Conservation (phyloP, 805 yeast species). For the Hanseniaspora meyeri region DNA sequence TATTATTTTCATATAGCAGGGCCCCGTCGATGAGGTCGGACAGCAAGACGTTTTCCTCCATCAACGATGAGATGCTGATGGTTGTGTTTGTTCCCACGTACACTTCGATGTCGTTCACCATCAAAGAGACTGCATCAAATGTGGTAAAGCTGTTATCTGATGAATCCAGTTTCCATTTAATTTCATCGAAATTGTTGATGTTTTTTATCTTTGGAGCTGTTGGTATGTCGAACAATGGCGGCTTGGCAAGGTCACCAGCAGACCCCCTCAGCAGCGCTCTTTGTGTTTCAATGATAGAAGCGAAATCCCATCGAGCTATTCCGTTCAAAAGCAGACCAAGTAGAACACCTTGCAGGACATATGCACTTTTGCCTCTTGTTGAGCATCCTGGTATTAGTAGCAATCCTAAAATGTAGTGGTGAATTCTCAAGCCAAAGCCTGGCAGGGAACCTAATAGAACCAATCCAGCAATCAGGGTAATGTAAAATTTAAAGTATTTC, state of each 20-base stretch:
- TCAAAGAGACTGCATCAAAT: conserved; percentile 40
- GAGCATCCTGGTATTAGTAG: conserved; percentile 73
- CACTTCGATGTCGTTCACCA: conserved; percentile 69
- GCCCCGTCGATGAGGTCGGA: conserved; percentile 26
- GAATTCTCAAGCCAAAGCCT: conserved; percentile 61
- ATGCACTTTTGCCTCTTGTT: conserved; percentile 56
- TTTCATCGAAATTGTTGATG: conserved; percentile 6
- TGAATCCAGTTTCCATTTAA: conserved; percentile 25
- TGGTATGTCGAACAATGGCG: conserved; percentile 35
- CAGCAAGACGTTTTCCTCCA: conserved; percentile 25
- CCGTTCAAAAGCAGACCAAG: conserved; percentile 76
- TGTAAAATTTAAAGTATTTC: conserved; percentile 46
- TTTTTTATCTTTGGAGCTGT: neutral
- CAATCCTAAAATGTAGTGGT: conserved; percentile 71
- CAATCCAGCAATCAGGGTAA: conserved; percentile 33
- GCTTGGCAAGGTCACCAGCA: conserved; percentile 40
- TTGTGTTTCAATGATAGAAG: conserved; percentile 72
- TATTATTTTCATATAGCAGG: conserved; percentile 21
- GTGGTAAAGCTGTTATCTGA: conserved; percentile 21
- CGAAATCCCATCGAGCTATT: conserved; percentile 85
- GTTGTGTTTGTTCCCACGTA: conserved; percentile 44
- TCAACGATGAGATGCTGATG: conserved; percentile 33
- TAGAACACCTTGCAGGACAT: conserved; percentile 71
- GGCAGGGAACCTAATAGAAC: conserved; percentile 33
- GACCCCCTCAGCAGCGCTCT: conserved; percentile 58